These are phyloP conservation scores for Pachyrhizus erosus DNA, from an alignment of 306 rosid genomes.

Conservation along the genomic window DNA sequence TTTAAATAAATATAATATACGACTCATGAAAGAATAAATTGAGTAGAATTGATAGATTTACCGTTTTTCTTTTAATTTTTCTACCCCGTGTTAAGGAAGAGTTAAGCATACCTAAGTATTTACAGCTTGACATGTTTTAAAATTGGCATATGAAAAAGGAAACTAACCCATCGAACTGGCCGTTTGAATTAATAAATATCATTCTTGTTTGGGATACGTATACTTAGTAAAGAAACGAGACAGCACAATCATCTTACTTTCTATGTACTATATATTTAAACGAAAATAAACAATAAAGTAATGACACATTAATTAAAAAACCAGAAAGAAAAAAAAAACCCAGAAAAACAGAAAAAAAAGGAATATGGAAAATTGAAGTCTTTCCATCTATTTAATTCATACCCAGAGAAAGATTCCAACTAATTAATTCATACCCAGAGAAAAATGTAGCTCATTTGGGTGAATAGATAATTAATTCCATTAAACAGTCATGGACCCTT, in stretches of 20 bases:
- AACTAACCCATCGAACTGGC: not conserved
- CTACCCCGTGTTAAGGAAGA: not conserved
- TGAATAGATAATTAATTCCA: slow-evolving; percentile 12
- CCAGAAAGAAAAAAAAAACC: not conserved
- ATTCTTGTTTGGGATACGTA: not conserved
- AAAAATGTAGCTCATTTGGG: not conserved
- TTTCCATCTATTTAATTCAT: not conserved
- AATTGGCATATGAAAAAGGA: not conserved
- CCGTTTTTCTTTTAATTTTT: not conserved
- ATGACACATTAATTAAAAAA: slow-evolving; percentile 16
- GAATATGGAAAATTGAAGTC: not conserved
- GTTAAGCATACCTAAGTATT: not conserved
- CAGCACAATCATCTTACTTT: not conserved
- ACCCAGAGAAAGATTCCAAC: too few species aligned
- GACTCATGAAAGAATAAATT: not conserved
- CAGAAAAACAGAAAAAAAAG: not conserved
- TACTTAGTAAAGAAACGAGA: not conserved
- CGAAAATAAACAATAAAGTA: not conserved
- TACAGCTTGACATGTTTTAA: not conserved
- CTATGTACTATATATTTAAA: not conserved
- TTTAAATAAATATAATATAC: not conserved
- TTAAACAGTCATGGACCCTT: slow-evolving; percentile 25
- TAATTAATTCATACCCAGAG: too few species aligned
- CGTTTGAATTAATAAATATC: not conserved
- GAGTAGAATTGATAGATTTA: not conserved